Conservation (phyloP, 2,329 filamentous ascomycete species). For the Aspergillus bombycis region DNA sequence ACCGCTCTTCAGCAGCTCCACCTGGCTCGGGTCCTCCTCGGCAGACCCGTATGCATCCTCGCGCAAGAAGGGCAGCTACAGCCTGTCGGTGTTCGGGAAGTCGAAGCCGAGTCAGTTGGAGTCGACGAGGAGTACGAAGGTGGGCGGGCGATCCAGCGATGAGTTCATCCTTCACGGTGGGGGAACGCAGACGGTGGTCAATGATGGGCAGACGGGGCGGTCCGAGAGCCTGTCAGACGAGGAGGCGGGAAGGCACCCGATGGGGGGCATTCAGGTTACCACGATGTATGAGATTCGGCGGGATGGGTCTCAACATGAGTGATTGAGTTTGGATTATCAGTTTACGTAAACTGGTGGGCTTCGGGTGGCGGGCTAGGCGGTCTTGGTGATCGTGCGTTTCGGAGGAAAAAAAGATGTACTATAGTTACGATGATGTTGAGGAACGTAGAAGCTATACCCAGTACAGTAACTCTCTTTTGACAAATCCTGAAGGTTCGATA, state of each 20-base stretch:
- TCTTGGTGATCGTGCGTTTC: neutral
- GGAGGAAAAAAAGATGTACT: neutral
- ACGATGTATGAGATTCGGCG: conserved; percentile 24
- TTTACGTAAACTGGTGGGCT: too few relatives aligned
- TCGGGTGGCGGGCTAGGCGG: neutral
- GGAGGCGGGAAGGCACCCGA: conserved; percentile 13
- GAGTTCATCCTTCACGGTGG: conserved; percentile 16
- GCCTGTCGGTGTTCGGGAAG: conserved; percentile 11
- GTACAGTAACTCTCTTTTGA: neutral
- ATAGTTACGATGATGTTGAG: neutral
- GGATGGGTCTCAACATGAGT: neutral
- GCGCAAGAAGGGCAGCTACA: conserved; percentile 11
- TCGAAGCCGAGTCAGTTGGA: conserved; percentile 13
- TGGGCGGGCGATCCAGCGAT: conserved; percentile 10
- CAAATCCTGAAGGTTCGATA: neutral
- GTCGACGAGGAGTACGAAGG: conserved; percentile 2
- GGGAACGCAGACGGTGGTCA: neutral
- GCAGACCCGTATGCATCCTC: conserved; percentile 9
- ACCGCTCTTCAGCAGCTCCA: conserved; percentile 39
- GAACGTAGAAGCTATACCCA: neutral
- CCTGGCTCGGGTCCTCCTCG: conserved; percentile 21
- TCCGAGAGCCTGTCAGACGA: conserved; percentile 12
- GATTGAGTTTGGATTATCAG: neutral
- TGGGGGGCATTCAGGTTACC: conserved; percentile 24
- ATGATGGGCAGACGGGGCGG: conserved; percentile 10